phyloP scores from a whole-genome alignment of 2,329 filamentous ascomycete genomes.

The Fusarium albosuccineum region DNA sequence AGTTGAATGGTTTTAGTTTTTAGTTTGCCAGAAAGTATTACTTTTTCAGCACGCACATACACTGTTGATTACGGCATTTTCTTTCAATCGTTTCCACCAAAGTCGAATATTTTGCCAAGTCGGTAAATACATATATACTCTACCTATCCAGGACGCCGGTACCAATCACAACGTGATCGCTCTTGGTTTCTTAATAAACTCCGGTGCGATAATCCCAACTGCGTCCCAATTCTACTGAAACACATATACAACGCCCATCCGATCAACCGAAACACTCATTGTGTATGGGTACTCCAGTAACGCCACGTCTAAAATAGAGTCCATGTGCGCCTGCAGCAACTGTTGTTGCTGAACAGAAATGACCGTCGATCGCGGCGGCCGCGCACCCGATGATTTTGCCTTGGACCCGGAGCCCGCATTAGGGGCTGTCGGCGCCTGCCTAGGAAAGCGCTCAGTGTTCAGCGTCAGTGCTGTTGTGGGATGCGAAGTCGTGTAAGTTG shows the following conservation, averaged over 20 bases:
- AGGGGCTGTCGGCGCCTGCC: slow-evolving; percentile 51
- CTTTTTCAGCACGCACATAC: not conserved
- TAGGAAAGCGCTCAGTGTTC: slow-evolving; percentile 72
- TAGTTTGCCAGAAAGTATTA: too few species aligned
- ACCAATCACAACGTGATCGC: slow-evolving; percentile 27
- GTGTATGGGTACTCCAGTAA: slow-evolving; percentile 89
- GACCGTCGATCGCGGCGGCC: slow-evolving; percentile 81
- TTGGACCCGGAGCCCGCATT: slow-evolving; percentile 50
- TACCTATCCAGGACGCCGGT: slow-evolving; percentile 1
- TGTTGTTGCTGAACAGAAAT: slow-evolving; percentile 91
- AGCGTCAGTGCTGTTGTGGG: slow-evolving; percentile 73
- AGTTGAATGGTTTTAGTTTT: too few species aligned
- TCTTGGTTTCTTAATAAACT: slow-evolving; percentile 19
- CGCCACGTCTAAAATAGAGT: slow-evolving; percentile 89
- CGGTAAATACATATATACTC: not conserved
- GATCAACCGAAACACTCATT: slow-evolving; percentile 92
- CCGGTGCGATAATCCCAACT: slow-evolving; percentile 6
- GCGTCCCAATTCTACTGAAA: slow-evolving; percentile 63
- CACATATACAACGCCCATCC: slow-evolving; percentile 90
- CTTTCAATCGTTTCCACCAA: too few species aligned
- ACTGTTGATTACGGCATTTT: too few species aligned
- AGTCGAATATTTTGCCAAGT: too few species aligned
- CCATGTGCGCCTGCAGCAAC: slow-evolving; percentile 86
- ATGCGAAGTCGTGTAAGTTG: slow-evolving; percentile 77
- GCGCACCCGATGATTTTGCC: slow-evolving; percentile 47